These are phyloP conservation scores for Cinchona pubescens DNA, from an alignment of 257 asterid genomes.

Conservation along the genomic window DNA sequence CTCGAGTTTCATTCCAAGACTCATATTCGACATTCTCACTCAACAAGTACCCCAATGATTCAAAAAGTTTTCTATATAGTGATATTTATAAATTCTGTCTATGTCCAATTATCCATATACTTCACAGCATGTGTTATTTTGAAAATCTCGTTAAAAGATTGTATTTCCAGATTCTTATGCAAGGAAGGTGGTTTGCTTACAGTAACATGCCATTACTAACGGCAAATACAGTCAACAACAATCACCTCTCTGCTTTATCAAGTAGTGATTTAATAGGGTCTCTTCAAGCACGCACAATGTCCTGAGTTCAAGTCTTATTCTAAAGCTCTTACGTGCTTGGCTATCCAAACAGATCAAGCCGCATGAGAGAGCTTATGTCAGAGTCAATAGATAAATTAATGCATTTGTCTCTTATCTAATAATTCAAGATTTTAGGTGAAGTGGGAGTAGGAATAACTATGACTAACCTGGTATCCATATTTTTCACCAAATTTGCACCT, in stretches of 20 bases:
- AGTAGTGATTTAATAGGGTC: not conserved
- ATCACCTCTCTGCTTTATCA: not conserved
- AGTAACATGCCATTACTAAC: not conserved
- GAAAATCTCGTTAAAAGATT: not conserved
- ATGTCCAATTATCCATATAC: not conserved
- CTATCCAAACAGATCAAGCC: not conserved
- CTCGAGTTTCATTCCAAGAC: not conserved
- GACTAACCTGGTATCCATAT: not conserved
- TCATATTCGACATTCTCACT: not conserved
- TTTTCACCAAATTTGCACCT: not conserved
- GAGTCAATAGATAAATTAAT: not conserved
- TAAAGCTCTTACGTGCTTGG: not conserved
- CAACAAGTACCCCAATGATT: not conserved
- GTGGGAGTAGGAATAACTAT: not conserved
- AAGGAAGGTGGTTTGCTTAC: not conserved
- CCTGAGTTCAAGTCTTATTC: not conserved
- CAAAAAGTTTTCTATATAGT: not conserved
- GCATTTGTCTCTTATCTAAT: not conserved
- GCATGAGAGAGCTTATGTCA: not conserved
- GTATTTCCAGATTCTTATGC: too few species aligned
- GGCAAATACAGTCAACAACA: not conserved
- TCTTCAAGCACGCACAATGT: not conserved
- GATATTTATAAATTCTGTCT: not conserved
- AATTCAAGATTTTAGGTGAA: not conserved
- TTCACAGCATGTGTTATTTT: not conserved